Evolutionary conservation across 2,329 filamentous ascomycete species (phyloP).

Genomic region (Capronia americana): DNA sequence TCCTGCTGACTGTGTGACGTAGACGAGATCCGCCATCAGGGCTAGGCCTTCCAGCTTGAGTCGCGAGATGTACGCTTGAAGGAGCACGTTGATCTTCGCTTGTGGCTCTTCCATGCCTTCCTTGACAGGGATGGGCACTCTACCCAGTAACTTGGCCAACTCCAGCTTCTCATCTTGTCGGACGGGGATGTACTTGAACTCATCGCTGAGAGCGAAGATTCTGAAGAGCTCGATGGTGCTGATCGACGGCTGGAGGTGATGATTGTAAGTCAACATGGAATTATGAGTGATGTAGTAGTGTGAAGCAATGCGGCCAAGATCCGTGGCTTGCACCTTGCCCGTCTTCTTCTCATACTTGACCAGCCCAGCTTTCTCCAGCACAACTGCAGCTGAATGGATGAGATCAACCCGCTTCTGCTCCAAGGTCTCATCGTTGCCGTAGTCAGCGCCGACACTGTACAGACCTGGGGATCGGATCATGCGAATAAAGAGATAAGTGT

Average conservation of each 20-base stretch:
- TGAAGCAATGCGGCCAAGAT: constrained; percentile 92
- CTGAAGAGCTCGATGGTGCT: constrained; percentile 95
- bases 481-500: constrained; percentile 95
- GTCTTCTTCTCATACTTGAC: constrained; percentile 96
- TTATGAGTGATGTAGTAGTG: constrained; percentile 98
- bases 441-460: constrained; percentile 95
- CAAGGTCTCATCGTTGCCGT: constrained; percentile 86
- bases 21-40: constrained; percentile 97
- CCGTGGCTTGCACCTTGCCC: constrained; percentile 85
- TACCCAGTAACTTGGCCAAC: constrained; percentile 84
- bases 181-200: constrained; percentile 99
- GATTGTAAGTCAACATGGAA: constrained; percentile 97
- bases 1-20: constrained; percentile 96
- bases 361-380: constrained; percentile 85
- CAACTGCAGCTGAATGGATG: constrained; percentile 87
- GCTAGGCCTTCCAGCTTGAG: constrained; percentile 93
- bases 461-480: constrained; percentile 95
- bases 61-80: constrained; percentile 95
- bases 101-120: constrained; percentile 96
- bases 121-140: constrained; percentile 95
- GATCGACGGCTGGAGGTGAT: constrained; percentile 90
- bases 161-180: constrained; percentile 97
- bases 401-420: constrained; percentile 98
- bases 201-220: constrained; percentile 91
- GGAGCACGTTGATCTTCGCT: constrained; percentile 95